A percentile compares a stretch with the other conserved stretches of the same genome.
phyloP scores from a whole-genome alignment of 805 yeast genomes.

The Millerozyma miso region DNA sequence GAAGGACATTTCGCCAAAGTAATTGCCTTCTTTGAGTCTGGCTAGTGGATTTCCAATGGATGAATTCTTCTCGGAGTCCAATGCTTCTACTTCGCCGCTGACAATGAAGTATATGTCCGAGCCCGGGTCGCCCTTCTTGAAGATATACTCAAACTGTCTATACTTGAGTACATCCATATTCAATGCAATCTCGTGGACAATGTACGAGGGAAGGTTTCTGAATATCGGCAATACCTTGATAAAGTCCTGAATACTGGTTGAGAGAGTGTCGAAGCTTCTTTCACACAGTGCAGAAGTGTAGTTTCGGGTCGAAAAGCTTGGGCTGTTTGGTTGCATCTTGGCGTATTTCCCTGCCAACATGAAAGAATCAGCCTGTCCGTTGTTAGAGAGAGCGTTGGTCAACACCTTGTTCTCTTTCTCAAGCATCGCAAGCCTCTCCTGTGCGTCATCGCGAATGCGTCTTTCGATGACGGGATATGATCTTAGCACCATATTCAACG shows the following conservation, averaged over 20 bases:
- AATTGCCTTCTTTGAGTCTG: constrained; percentile 56
- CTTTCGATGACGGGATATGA: constrained; percentile 64
- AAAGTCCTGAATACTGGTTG: constrained; percentile 55
- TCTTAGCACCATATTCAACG: constrained; percentile 54
- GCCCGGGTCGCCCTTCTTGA: constrained; percentile 56
- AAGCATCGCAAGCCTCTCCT: constrained; percentile 68
- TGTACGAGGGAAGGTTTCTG: constrained; percentile 50
- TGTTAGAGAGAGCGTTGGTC: not conserved
- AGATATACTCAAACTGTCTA: constrained; percentile 56
- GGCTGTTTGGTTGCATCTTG: not conserved
- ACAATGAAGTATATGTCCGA: constrained; percentile 65
- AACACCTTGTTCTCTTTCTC: constrained; percentile 49
- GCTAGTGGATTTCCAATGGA: constrained; percentile 45
- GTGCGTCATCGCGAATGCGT: constrained; percentile 72
- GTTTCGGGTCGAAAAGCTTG: not conserved
- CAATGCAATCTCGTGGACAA: constrained; percentile 61
- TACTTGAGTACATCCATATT: constrained; percentile 53
- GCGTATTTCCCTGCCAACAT: not conserved
- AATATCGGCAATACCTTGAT: constrained; percentile 57
- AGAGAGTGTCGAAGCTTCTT: constrained; percentile 7
- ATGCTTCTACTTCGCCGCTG: constrained; percentile 67
- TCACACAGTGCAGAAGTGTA: not conserved
- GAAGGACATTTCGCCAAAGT: constrained; percentile 78
- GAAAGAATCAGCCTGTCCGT: not conserved
- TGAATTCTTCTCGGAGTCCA: constrained; percentile 26